Conservation (phyloP, 495 filamentous ascomycete genomes). For the Aspergillus campestris region DNA sequence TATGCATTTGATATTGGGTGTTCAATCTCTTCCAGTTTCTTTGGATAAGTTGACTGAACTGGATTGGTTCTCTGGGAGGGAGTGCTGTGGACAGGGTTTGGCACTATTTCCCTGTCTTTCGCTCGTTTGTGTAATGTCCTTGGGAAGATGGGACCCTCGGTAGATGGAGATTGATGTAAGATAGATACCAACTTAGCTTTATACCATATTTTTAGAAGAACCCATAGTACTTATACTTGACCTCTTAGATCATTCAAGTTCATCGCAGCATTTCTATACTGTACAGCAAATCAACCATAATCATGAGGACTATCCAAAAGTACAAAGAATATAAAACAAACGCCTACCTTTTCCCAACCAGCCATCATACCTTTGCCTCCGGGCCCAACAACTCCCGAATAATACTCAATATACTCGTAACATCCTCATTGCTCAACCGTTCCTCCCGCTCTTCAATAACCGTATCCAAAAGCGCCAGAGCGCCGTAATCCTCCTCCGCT, state of each 20-base stretch:
- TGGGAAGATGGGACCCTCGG: too few relatives aligned
- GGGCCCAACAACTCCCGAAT: conserved; percentile 27
- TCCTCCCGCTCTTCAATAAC: conserved; percentile 39
- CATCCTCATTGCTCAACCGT: conserved; percentile 30
- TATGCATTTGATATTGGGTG: too few relatives aligned
- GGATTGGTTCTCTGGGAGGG: too few relatives aligned
- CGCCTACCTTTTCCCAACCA: neutral
- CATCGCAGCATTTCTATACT: neutral
- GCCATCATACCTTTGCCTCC: neutral
- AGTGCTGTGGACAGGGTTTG: too few relatives aligned
- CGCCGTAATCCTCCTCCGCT: conserved; percentile 28
- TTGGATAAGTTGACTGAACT: too few relatives aligned
- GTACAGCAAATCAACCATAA: neutral
- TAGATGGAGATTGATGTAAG: too few relatives aligned
- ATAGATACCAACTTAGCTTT: too few relatives aligned
- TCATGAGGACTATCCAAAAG: neutral
- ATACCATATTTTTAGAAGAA: too few relatives aligned
- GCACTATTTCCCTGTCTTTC: too few relatives aligned
- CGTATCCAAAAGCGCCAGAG: conserved; percentile 31
- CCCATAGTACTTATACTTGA: neutral
- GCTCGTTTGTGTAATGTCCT: too few relatives aligned
- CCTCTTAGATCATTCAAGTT: neutral
- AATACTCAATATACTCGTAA: conserved; percentile 24
- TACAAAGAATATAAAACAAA: neutral
- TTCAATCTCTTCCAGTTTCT: too few relatives aligned